Base-by-base conservation (phyloP, 2,329 filamentous ascomycete species). In the Paecilomyces formosus region DNA sequence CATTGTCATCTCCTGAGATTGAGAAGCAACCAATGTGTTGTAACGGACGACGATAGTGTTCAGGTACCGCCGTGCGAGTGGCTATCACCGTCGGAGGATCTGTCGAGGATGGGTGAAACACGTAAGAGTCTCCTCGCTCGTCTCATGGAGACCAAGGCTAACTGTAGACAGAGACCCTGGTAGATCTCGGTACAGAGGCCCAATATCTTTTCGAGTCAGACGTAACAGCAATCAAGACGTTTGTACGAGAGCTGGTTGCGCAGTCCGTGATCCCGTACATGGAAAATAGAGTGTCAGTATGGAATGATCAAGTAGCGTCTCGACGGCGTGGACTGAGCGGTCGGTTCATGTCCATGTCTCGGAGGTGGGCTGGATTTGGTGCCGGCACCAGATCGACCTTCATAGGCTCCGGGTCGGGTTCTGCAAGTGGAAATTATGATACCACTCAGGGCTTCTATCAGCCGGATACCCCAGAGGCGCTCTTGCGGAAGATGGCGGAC, bases 281-380 rank as follows among this genome's bases (percentile, higher is more conserved):
- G 95, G 94, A 99, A 75, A 88, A 93, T 58, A 87, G 89, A 63
- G 85, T 96, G 11, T 88, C 91, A 5, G 81, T 92, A 4, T 99
- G 94, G 95, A 99, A 99, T 69, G 94, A 99, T 67, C 93, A 97
- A 73, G 89, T 97, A 26, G 92, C 93, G 15, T 97, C 95, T 12
- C 85, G 90, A 59, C 83, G 95, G 58, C 87, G 91, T 68, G 95
- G 95, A 13, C 82, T 99, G 54, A 89, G 89, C 57, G 95, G 95
- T 11, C 86, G 92, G n/a, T 93, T 99, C 73, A 92, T 96, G 81
- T 96, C 89, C 9, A 80, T 99, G 58, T 96, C 92, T 0, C 92
- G 94, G 68, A 88, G 92, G 65, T 97, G 91, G 86, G 85, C 89
- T 7, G 86, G 87, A 0, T 96, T 97, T 67, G 90, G 91, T 31